Percentiles rank a stretch among this genome's conserved stretches.
phyloP scores from a whole-genome alignment of 768 basidiomycete genomes.

The Tubosaeta sp. region DNA sequence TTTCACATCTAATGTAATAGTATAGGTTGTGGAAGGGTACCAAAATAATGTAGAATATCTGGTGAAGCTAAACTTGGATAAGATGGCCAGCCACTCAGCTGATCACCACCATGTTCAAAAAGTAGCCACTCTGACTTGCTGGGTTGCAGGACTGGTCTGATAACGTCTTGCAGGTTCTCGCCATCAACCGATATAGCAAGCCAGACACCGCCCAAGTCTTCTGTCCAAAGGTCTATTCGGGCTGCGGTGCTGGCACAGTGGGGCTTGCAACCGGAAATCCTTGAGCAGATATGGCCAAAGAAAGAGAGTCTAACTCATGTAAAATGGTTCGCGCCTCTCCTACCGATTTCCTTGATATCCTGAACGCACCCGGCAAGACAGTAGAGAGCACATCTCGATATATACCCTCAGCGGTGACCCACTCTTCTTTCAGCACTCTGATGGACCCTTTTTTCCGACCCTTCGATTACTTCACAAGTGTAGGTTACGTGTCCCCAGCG shows the following conservation, averaged over 20 bases:
- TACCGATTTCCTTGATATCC: constrained; percentile 5
- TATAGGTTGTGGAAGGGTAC: constrained; percentile 29
- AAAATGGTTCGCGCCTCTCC: constrained; percentile 61
- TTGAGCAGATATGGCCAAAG: constrained; percentile 97
- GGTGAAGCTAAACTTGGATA: constrained; percentile 17
- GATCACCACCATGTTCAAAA: constrained; percentile 65
- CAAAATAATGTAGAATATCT: constrained; percentile 27
- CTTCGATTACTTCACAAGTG: constrained; percentile 90
- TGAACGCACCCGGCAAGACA: constrained; percentile 36
- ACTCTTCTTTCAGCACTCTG: constrained; percentile 93
- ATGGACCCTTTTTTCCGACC: constrained; percentile 89
- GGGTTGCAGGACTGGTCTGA: constrained; percentile 5
- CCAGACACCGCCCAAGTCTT: constrained; percentile 89
- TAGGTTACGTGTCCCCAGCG: constrained; percentile 33
- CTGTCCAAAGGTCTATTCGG: constrained; percentile 88
- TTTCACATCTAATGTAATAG: constrained; percentile 37
- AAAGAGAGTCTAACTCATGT: constrained; percentile 91
- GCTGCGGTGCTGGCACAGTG: constrained; percentile 76
- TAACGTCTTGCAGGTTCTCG: constrained; percentile 48
- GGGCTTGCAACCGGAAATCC: constrained; percentile 71
- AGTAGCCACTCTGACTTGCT: constrained; percentile 37
- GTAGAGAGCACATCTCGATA: constrained; percentile 94
- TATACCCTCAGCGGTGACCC: constrained; percentile 86
- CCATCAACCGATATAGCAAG: constrained; percentile 79
- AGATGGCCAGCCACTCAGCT: constrained; percentile 6